Conservation (phyloP, 257 asterid genomes). For the Nicotiana otophora region DNA sequence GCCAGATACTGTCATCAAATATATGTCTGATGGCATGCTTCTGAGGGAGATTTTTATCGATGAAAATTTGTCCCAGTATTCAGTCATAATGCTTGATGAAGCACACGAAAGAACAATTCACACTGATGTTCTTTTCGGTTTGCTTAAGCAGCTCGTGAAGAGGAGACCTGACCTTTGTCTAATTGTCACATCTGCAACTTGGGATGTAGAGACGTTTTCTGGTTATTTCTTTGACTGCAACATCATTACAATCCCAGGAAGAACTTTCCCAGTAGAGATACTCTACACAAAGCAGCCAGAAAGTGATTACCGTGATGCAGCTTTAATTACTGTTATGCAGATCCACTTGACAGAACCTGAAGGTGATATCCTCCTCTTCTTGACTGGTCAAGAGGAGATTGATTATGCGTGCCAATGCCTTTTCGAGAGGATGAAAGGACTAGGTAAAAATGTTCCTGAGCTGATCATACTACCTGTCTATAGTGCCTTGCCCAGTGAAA, state of each 20-base stretch:
- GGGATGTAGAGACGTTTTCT: conserved; percentile 93
- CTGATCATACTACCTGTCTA: conserved; percentile 85
- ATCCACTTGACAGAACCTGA: conserved; percentile 94
- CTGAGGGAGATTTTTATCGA: conserved; percentile 87
- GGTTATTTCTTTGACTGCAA: conserved; percentile 90
- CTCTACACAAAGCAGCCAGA: conserved; percentile 96
- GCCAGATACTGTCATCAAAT: conserved; percentile 91
- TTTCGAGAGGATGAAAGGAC: conserved; percentile 91
- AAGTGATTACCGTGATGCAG: conserved; percentile 87
- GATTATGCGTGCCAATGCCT: conserved; percentile 92
- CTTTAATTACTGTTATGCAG: conserved; percentile 82
- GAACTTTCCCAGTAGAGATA: conserved; percentile 90
- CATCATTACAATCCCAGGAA: conserved; percentile 91
- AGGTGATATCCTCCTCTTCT: conserved; percentile 89
- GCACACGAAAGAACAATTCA: conserved; percentile 90
- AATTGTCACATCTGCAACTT: conserved; percentile 89
- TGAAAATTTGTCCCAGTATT: conserved; percentile 74
- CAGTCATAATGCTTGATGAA: conserved; percentile 92
- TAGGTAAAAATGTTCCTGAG: conserved; percentile 81
- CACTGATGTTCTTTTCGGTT: conserved; percentile 82
- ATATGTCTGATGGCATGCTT: conserved; percentile 98
- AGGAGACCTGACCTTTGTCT: conserved; percentile 85
- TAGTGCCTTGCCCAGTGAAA: conserved; percentile 93
- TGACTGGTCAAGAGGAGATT: conserved; percentile 98
- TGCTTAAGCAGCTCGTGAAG: conserved; percentile 65